Percentiles rank a stretch among this genome's conserved stretches.
Evolutionary conservation across 2,329 filamentous ascomycete species (phyloP).

Genomic region (Emericellopsis cladophorae): DNA sequence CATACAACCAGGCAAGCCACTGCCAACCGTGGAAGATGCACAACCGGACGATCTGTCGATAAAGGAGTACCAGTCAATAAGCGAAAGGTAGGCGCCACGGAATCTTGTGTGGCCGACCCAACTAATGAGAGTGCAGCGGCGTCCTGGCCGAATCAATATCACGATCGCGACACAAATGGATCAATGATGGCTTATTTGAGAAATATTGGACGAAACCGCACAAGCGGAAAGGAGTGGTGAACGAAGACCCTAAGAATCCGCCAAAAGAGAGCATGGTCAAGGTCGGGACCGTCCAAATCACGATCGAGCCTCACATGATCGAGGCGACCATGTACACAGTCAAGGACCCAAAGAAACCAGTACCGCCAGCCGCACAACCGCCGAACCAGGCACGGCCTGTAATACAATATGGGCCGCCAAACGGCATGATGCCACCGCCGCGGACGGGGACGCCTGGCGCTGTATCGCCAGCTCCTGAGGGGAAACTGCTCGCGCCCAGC

Average conservation of each 20-base stretch:
- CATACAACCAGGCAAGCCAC: conserved; percentile 50
- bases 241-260: conserved; percentile 54
- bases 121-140: conserved; percentile 37
- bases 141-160: conserved; percentile 62
- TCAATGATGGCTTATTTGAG: conserved; percentile 59
- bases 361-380: conserved; percentile 7
- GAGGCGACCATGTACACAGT: conserved; percentile 64
- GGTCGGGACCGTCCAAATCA: conserved; percentile 61
- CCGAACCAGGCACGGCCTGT: conserved; percentile 33
- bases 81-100: conserved; percentile 47
- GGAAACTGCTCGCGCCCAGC: conserved; percentile 7
- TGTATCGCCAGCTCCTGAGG: conserved; percentile 7
- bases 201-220: conserved; percentile 65
- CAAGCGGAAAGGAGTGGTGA: conserved; percentile 52
- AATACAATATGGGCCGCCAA: conserved; percentile 53
- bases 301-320: conserved; percentile 68
- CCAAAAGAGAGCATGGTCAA: conserved; percentile 60
- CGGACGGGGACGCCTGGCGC: conserved; percentile 1
- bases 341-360: conserved; percentile 42
- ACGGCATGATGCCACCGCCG: conserved; percentile 43
- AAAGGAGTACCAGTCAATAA: conserved; percentile 60
- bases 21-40: conserved; percentile 56
- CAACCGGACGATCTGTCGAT: conserved; percentile 51
- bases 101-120: not conserved
- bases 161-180: conserved; percentile 63